Evolutionary conservation across 2,329 filamentous ascomycete species (phyloP).

Genomic region (Alternaria sp.): DNA sequence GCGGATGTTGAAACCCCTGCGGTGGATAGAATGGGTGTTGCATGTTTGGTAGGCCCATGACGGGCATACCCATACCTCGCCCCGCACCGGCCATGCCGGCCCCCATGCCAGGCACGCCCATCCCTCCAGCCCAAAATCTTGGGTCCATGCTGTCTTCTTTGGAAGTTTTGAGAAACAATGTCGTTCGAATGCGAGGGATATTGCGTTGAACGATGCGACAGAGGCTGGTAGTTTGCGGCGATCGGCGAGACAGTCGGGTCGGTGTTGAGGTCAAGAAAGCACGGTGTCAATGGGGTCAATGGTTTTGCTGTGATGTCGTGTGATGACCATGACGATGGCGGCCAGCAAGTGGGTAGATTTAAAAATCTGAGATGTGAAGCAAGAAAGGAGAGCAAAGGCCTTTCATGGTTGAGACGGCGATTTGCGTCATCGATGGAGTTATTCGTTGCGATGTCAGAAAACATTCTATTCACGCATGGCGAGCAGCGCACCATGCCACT

Average conservation of each 20-base stretch:
- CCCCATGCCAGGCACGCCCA: not conserved
- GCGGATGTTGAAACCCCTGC: not conserved
- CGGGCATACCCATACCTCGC: not conserved
- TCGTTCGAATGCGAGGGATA: not conserved
- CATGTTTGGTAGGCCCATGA: not conserved
- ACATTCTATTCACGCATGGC: not conserved
- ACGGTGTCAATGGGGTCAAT: not conserved
- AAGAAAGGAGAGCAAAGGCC: fast-evolving
- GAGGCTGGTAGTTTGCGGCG: not conserved
- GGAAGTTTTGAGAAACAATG: not conserved
- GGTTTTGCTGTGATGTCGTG: not conserved
- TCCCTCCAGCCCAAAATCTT: not conserved
- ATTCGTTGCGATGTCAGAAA: not conserved
- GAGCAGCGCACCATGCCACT: not conserved
- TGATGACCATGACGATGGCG: not conserved
- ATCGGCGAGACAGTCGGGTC: not conserved
- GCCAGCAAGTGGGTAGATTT: not conserved
- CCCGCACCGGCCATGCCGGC: not conserved
- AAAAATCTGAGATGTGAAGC: not conserved
- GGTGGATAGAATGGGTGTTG: not conserved
- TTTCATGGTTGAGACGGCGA: not conserved
- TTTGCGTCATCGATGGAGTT: not conserved
- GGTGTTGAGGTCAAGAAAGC: not conserved
- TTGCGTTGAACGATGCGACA: not conserved
- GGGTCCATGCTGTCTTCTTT: not conserved